Evolutionary conservation across 371 early-diverging fungal species (phyloP), one percentile per base, ranked within the genome.

Genomic region (Mortierella polycephala): DNA sequence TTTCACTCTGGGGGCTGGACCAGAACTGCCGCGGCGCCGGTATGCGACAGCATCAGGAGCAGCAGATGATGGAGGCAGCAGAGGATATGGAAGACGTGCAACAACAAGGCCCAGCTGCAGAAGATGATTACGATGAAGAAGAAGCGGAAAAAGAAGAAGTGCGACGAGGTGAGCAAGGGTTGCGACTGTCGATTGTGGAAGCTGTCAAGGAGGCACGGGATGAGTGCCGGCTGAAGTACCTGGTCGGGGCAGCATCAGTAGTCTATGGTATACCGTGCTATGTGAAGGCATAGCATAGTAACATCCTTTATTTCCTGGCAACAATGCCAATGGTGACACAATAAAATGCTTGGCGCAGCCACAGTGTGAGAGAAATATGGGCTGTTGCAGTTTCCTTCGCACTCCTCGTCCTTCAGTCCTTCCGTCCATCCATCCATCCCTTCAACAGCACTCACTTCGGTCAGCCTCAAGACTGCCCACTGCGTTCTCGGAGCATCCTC

Each of bases 161-260:
- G 5, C 42, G 13, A n/a, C 5, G 7, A 10, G n/a, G 11, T 14
- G 44, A 21, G n/a, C 20, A n/a, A 2, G 8, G 40, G 20, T 56
- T 59, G 60, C 58, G 71, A 12, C 65, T 83, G 46, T 91, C 94
- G 16, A 75, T 97, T 13, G 86, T 89, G 0, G 88, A 94, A 71
- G 95, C 96, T 0, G 91, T 96, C 8, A 82, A 90, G 39, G 71
- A 71, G 30, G 85, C 96, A n/a, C 83, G 97, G 37, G 86, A 89
- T 16, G 88, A 83, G 9, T 97, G 96, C 72, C 85, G 85, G 45
- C 81, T 99, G 50, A 85, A 90, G 62, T 98, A 92, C 81, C 75
- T 99, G 42, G 96, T 95, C 59, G 99, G 98, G 49, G 97, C 98
- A 18, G 96, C 99, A 0, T 91, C 98, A 0, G 96, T 99, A 2